Evolutionary conservation across 176 grass and related monocot species (phyloP), one percentile per base, ranked within the genome.

Genomic region (sorghum (Sorghum bicolor)): DNA sequence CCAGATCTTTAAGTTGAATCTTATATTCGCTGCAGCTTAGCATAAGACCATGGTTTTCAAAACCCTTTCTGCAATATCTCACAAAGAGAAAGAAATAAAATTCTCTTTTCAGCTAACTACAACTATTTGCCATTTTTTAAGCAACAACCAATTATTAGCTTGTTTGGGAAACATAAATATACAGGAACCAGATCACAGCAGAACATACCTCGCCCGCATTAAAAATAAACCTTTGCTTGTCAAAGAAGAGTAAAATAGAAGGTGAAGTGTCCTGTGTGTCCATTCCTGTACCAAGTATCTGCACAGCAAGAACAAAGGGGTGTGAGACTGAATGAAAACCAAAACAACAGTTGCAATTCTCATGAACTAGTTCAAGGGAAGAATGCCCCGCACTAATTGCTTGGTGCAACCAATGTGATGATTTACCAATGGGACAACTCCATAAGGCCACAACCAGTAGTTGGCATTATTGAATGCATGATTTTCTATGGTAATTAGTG

Each of bases 201-300:
- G 22, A 82, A 48, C 62, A 79, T 95, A 98, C 95, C 95, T 98
- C 95, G 8, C 92, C 95, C 63, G 95, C 95, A 75, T 98, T 98
- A 81, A 95, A 98, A 84, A 98, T 91, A 75, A 93, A 95, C 89
- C 96, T 93, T 52, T 93, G 95, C 20, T 88, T 95, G 84, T 98
- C 96, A 66, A 98, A 98, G 80, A 98, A 98, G 47, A 98, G 82
- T 32, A 95, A 88, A 88, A 98, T 88, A 65, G 96, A 98, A 61
- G 96, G 93, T 1, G 91, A 93, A 32, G 96, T 98, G 76, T 98
- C 93, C 53, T 98, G 96, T 74, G 96, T 98, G 72, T 98, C 96
- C 96, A 98, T 98, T 80, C 96, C 96, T 72, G 96, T 98, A 76
- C 96, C 96, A 48, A 98, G 80, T 70, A 98, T 95, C 96, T 98